These are phyloP conservation scores for Pseudopithomyces chartarum DNA, from an alignment of 2,329 filamentous ascomycete species.

Conservation along the genomic window DNA sequence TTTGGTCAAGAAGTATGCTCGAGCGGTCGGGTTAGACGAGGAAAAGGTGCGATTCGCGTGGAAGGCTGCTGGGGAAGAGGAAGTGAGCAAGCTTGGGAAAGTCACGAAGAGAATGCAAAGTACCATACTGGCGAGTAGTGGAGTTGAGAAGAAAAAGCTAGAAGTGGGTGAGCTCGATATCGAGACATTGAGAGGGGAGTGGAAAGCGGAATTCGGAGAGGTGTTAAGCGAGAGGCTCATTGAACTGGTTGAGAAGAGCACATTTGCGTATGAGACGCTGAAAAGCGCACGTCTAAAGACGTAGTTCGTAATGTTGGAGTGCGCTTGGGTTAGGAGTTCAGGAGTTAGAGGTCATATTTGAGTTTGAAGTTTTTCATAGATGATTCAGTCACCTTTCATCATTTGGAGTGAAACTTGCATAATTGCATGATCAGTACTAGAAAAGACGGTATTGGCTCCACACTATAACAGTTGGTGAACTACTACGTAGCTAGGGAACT, in stretches of 20 bases:
- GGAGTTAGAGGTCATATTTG: no score
- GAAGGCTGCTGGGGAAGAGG: slow-evolving; percentile 13
- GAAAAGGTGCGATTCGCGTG: slow-evolving; percentile 15
- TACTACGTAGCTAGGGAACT: no score
- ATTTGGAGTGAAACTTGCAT: no score
- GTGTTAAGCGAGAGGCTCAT: slow-evolving; percentile 16
- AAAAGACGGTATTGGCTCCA: no score
- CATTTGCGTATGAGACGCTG: slow-evolving; percentile 25
- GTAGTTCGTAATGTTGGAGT: neutral
- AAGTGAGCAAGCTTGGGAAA: slow-evolving; percentile 1
- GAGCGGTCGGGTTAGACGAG: slow-evolving; percentile 17
- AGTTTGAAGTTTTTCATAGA: no score
- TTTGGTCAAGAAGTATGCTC: slow-evolving; percentile 21
- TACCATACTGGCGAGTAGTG: slow-evolving; percentile 23
- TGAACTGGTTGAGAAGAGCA: slow-evolving; percentile 12
- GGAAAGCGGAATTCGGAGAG: slow-evolving; percentile 25
- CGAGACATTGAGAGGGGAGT: slow-evolving; percentile 13
- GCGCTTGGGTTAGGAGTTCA: no score
- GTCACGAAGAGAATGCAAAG: slow-evolving; percentile 24
- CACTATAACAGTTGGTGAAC: no score
- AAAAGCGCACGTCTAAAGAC: slow-evolving; percentile 13
- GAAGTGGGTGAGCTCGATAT: slow-evolving; percentile 6
- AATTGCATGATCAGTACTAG: no score
- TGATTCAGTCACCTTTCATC: no score
- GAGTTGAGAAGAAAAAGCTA: slow-evolving; percentile 19